phyloP scores from a whole-genome alignment of 345 rosid species.

The Gossypium australe region DNA sequence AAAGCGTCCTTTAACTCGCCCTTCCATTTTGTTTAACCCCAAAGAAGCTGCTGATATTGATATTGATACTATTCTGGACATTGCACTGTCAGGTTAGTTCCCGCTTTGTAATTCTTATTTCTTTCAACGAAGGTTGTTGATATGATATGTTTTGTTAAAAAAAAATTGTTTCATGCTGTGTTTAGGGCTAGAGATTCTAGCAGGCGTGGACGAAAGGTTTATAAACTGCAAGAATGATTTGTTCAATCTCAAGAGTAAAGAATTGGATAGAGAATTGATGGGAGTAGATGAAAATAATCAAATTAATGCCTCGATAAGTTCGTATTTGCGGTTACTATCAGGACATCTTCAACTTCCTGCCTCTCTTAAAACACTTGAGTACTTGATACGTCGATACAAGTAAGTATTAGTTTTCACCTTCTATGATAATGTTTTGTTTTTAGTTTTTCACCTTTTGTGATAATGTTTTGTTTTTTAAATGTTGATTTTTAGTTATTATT shows the following conservation, averaged over 20 bases:
- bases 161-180: constrained; percentile 1
- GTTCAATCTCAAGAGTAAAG: constrained; percentile 73
- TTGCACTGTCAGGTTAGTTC: constrained; percentile 53
- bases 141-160: neutral
- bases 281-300: constrained; percentile 49
- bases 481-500: too few species aligned
- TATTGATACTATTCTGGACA: constrained; percentile 49
- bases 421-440: neutral
- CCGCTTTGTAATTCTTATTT: neutral
- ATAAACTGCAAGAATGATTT: constrained; percentile 49
- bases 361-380: constrained; percentile 74
- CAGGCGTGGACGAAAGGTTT: constrained; percentile 60
- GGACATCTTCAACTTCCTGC: constrained; percentile 64
- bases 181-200: constrained; percentile 78
- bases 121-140: neutral
- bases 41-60: constrained; percentile 76
- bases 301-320: constrained; percentile 49
- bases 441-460: neutral
- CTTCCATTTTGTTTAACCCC: constrained; percentile 49
- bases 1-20: constrained; percentile 53
- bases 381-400: constrained; percentile 90
- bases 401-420: constrained; percentile 19
- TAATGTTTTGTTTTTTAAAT: neutral
- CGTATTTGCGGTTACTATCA: constrained; percentile 58
- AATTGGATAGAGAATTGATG: constrained; percentile 75